Conservation (phyloP, 2,329 filamentous ascomycete species). For the Alternaria burnsii region DNA sequence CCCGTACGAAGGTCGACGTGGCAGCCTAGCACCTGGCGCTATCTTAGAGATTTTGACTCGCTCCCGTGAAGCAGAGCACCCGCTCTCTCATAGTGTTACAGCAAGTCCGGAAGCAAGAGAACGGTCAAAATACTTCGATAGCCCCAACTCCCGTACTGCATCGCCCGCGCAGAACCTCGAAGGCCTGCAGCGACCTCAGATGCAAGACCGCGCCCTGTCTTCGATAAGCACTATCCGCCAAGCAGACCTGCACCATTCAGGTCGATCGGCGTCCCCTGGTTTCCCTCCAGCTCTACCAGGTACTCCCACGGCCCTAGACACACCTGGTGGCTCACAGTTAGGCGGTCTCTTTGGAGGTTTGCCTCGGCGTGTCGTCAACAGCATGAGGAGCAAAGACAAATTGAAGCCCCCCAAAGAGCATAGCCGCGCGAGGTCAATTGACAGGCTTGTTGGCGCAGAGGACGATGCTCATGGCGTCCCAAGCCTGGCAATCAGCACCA, state of each 20-base stretch:
- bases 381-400: constrained; percentile 53
- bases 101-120: constrained; percentile 68
- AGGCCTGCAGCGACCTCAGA: constrained; percentile 31
- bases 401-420: constrained; percentile 56
- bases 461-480: constrained; percentile 71
- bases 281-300: constrained; percentile 55
- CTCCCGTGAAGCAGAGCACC: constrained; percentile 69
- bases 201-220: constrained; percentile 53
- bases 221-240: constrained; percentile 58
- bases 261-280: constrained; percentile 47
- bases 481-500: constrained; percentile 69
- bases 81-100: constrained; percentile 76
- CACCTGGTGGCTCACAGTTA: constrained; percentile 53
- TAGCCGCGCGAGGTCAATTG: constrained; percentile 68
- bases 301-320: constrained; percentile 55
- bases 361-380: constrained; percentile 58
- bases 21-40: constrained; percentile 68
- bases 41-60: constrained; percentile 61
- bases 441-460: constrained; percentile 66
- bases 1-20: constrained; percentile 60
- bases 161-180: constrained; percentile 49
- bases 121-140: constrained; percentile 46
- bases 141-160: constrained; percentile 51
- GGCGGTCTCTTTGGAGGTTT: constrained; percentile 57
- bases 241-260: constrained; percentile 45